A percentile compares a stretch with the other conserved stretches of the same genome.
phyloP scores from a whole-genome alignment of 225 moss, liverwort and hornwort species.

The Polytrichum commune region DNA sequence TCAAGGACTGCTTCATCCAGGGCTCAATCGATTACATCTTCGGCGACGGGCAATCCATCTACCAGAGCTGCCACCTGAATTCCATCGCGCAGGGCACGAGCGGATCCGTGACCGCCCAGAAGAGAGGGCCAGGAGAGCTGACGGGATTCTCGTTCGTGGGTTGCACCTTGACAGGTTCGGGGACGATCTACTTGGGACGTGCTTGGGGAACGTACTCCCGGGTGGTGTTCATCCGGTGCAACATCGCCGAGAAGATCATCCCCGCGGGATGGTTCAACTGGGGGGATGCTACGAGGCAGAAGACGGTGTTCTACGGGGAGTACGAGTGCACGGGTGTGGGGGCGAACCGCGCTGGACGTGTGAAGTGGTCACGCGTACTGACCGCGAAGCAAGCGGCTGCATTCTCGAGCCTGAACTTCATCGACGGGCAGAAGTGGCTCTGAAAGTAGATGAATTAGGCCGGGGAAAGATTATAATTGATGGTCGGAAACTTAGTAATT shows the following conservation, averaged over 20 bases:
- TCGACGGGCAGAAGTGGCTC: too few relatives aligned
- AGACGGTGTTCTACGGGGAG: slow-evolving; percentile 37
- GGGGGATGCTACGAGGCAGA: slow-evolving; percentile 31
- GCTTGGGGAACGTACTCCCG: slow-evolving; percentile 64
- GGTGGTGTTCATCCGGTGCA: slow-evolving; percentile 49
- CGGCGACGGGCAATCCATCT: slow-evolving; percentile 46
- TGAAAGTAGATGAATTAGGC: background rate
- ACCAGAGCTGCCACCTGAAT: slow-evolving; percentile 11
- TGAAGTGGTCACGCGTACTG: slow-evolving; percentile 19
- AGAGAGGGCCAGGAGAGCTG: slow-evolving; percentile 37
- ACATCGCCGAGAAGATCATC: slow-evolving; percentile 37
- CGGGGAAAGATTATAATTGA: slow-evolving; percentile 1
- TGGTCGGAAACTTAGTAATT: too few relatives aligned
- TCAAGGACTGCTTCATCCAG: slow-evolving; percentile 48
- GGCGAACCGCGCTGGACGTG: slow-evolving; percentile 17
- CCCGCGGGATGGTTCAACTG: slow-evolving; percentile 37
- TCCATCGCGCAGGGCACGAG: background rate
- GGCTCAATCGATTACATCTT: slow-evolving; percentile 68
- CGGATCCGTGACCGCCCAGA: slow-evolving; percentile 39
- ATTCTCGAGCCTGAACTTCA: slow-evolving; percentile 41
- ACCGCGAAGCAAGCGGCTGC: slow-evolving; percentile 11
- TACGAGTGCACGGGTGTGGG: slow-evolving; percentile 40
- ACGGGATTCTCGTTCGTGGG: slow-evolving; percentile 44
- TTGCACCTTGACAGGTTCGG: slow-evolving; percentile 46
- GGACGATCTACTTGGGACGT: slow-evolving; percentile 52